Base-by-base conservation (phyloP, 2,329 filamentous ascomycete genomes). In the Pyrenochaeta sp. region DNA sequence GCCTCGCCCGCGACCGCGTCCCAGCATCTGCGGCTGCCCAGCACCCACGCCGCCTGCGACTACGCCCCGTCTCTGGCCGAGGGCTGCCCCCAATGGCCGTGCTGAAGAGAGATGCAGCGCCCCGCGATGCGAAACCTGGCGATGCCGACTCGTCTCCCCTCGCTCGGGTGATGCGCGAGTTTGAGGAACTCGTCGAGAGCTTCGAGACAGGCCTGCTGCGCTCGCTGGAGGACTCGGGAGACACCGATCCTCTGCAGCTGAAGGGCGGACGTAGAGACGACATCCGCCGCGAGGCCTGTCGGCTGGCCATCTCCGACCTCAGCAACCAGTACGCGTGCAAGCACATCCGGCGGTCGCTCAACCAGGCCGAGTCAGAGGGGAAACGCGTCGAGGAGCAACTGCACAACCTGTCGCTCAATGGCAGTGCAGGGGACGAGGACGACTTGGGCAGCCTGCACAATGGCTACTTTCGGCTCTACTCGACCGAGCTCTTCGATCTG, bases 401-500 rank as follows among this genome's bases (percentile, higher is more conserved):
- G 57, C 70, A 67, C 50, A 53, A 13, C 52, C 54, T 61, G 8
- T 50, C 65, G 24, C 60, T 66, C 46, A 27, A 30, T 36, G 46
- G 25, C 28, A 22, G 28, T 34, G 39, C 32, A 30, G 44, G 50
- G 36, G 54, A 48, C 45, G 51, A 59, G 49, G 56, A 63, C 44
- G 58, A 63, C 43, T 59, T 72, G 50, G 63, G 62, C 50, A 61
- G 52, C 58, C 65, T 75, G 52, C 67, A 72, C 65, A 67, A 72
- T 53, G 74, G 74, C 67, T 67, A 76, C 64, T 76, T 76, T 56
- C 65, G 74, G 44, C 68, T 76, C 30, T 75, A 74, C 60, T 76
- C 74, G 19, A 71, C 72, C 45, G 69, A 73, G 61, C 68, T 76
- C 9, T 76, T 75, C 59, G 72, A 76, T 59, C 57, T 73, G 45